Conservation (phyloP, 106 monocot species). For the Narthecium ossifragum region DNA sequence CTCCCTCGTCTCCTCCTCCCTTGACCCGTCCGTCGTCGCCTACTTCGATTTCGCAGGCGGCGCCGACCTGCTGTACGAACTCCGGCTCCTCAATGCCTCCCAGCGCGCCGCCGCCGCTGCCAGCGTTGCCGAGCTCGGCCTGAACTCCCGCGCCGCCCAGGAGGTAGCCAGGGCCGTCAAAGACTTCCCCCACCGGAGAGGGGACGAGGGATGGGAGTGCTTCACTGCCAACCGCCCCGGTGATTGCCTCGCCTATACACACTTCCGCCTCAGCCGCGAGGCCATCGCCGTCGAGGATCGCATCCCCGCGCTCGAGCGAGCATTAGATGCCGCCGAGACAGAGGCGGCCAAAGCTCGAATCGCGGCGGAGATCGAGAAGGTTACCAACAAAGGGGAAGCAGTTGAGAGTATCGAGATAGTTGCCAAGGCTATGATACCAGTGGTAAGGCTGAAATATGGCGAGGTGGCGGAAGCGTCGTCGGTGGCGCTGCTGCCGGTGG, state of each 20-base stretch:
- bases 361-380: slow-evolving; percentile 32
- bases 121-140: slow-evolving; percentile 17
- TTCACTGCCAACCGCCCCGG: slow-evolving; percentile 52
- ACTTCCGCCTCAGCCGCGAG: slow-evolving; percentile 63
- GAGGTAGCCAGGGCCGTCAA: slow-evolving; percentile 71
- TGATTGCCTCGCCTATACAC: slow-evolving; percentile 77
- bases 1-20: slow-evolving; percentile 41
- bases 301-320: slow-evolving; percentile 40
- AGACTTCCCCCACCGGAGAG: slow-evolving; percentile 64
- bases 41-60: slow-evolving; percentile 61
- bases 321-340: slow-evolving; percentile 60
- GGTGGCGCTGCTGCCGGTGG: slow-evolving; percentile 62
- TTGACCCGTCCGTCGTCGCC: slow-evolving; percentile 39
- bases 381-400: slow-evolving; percentile 3
- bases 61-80: slow-evolving; percentile 81
- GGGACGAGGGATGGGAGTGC: slow-evolving; percentile 57
- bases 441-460: slow-evolving; percentile 75
- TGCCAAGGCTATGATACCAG: slow-evolving; percentile 22
- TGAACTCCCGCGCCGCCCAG: slow-evolving; percentile 47
- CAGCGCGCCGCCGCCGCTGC: slow-evolving; percentile 55
- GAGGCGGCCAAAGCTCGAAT: slow-evolving; percentile 46
- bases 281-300: slow-evolving; percentile 23
- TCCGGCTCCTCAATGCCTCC: slow-evolving; percentile 58
- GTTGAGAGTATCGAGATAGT: slow-evolving; percentile 2
- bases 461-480: slow-evolving; percentile 75